Conservation (phyloP, 2,329 filamentous ascomycete genomes). For the Lecanicillium sp. region DNA sequence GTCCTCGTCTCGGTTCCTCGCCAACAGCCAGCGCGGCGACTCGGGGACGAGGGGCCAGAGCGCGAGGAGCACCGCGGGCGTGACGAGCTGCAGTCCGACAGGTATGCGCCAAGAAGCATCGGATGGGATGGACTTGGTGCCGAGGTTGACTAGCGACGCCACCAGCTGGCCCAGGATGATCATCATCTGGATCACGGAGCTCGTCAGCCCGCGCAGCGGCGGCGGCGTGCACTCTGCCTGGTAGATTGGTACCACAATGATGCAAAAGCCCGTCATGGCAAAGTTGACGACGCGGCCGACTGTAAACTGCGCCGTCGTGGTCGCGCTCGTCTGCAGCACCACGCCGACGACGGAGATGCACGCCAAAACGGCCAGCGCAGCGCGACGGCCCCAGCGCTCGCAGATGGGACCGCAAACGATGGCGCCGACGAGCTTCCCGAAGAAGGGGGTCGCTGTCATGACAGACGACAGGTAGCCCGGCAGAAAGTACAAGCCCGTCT, state of each 20-base stretch:
- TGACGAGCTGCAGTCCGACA: constrained; percentile 38
- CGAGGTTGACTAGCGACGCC: constrained; percentile 22
- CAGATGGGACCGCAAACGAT: constrained; percentile 17
- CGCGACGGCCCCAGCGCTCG: constrained; percentile 22
- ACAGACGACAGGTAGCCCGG: constrained; percentile 20
- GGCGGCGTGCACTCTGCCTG: constrained; percentile 22
- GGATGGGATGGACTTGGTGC: constrained; percentile 21
- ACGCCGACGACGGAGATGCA: constrained; percentile 21
- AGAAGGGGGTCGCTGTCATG: constrained; percentile 22
- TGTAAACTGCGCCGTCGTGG: constrained; percentile 24
- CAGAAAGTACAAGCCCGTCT: constrained; percentile 15
- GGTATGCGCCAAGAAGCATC: constrained; percentile 36
- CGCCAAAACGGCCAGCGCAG: constrained; percentile 18
- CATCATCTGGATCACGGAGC: constrained; percentile 24
- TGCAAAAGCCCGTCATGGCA: constrained; percentile 26
- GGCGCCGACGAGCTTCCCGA: constrained; percentile 18
- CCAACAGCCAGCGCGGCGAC: constrained; percentile 39
- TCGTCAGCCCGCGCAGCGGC: constrained; percentile 23
- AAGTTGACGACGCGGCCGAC: constrained; percentile 25
- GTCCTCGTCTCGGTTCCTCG: constrained; percentile 28
- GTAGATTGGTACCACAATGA: constrained; percentile 28
- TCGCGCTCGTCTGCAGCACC: constrained; percentile 23
- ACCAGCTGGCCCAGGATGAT: constrained; percentile 22
- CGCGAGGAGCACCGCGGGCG: constrained; percentile 30
- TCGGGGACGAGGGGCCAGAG: constrained; percentile 35